phyloP scores from a whole-genome alignment of 306 rosid genomes.

The Fagus sylvatica region DNA sequence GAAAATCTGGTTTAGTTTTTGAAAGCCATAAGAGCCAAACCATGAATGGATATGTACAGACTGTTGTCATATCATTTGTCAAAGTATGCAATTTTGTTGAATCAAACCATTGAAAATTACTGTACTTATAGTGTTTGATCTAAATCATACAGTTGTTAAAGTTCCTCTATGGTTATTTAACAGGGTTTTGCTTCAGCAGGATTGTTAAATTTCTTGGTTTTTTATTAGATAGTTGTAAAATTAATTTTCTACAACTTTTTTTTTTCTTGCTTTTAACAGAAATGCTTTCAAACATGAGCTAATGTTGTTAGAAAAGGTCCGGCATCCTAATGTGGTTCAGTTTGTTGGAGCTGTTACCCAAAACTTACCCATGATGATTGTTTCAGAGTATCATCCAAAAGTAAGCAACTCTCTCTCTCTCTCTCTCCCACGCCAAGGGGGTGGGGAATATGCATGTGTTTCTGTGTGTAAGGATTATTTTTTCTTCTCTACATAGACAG shows the following conservation, averaged over 20 bases:
- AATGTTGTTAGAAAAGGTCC: constrained; percentile 84
- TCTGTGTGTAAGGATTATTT: not conserved
- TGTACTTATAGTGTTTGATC: constrained; percentile 12
- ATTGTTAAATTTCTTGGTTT: constrained; percentile 16
- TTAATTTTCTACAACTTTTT: constrained; percentile 12
- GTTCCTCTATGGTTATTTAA: constrained; percentile 20
- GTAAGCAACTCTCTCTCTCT: constrained; percentile 47
- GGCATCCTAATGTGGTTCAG: constrained; percentile 96
- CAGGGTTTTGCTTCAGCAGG: constrained; percentile 24
- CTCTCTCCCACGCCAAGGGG: not conserved
- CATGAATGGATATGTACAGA: not conserved
- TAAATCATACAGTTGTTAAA: constrained; percentile 15
- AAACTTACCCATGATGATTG: constrained; percentile 98
- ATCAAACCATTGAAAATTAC: constrained; percentile 11
- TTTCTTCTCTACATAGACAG: too few species aligned
- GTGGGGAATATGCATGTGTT: not conserved
- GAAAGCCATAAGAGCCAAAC: not conserved
- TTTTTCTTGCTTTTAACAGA: constrained; percentile 44
- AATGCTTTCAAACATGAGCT: constrained; percentile 91
- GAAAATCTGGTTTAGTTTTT: not conserved
- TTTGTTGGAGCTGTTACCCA: constrained; percentile 99
- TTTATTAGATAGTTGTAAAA: constrained; percentile 20
- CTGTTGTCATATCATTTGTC: not conserved
- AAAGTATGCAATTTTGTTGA: not conserved
- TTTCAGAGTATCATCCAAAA: constrained; percentile 86